Evolutionary conservation across 164 flowering plant species (phyloP).

Genomic region (Santalum album): DNA sequence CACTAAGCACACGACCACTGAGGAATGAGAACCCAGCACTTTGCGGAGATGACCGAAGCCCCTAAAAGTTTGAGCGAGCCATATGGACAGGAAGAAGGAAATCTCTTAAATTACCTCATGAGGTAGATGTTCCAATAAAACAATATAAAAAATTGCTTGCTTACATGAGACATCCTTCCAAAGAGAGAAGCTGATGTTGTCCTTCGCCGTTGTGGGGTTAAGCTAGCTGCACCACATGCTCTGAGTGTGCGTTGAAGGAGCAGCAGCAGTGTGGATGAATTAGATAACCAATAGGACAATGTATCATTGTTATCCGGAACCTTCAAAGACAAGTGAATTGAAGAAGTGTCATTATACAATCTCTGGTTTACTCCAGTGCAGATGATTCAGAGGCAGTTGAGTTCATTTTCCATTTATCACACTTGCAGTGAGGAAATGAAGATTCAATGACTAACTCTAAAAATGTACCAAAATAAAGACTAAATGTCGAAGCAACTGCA

Average conservation of each 20-base stretch:
- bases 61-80: constrained; percentile 30
- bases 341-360: background rate
- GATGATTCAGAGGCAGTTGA: background rate
- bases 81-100: background rate
- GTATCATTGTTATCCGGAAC: constrained; percentile 71
- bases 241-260: constrained; percentile 96
- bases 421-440: background rate
- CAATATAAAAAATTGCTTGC: background rate
- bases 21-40: constrained; percentile 77
- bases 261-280: constrained; percentile 73
- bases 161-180: constrained; percentile 97
- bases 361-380: background rate
- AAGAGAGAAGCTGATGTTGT: constrained; percentile 80
- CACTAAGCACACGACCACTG: constrained; percentile 65
- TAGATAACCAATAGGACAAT: constrained; percentile 85
- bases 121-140: background rate
- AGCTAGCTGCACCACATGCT: constrained; percentile 87
- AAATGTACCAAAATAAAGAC: too few species aligned
- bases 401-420: background rate
- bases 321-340: constrained; percentile 29
- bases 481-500: background rate
- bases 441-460: background rate
- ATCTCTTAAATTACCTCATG: background rate
- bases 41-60: constrained; percentile 84
- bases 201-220: constrained; percentile 89